Evolutionary conservation across 768 basidiomycete genomes (phyloP).

Genomic region (Tephrocybe sp.): DNA sequence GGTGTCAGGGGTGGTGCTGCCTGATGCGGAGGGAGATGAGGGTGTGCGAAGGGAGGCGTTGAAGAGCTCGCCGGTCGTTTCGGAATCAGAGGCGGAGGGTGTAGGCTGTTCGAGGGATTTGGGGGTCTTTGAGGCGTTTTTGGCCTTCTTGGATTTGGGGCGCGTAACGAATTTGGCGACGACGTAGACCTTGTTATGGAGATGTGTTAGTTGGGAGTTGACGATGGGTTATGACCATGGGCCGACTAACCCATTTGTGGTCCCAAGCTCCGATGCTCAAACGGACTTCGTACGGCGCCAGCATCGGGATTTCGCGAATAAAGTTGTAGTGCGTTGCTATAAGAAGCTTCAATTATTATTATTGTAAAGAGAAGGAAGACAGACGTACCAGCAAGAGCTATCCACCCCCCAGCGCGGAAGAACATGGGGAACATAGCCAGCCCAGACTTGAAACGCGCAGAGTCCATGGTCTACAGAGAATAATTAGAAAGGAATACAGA

Average conservation of each 20-base stretch:
- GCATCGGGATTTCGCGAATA: conserved; percentile 68
- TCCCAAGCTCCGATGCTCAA: conserved; percentile 65
- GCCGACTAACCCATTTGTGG: conserved; percentile 61
- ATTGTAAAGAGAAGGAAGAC: conserved; percentile 23
- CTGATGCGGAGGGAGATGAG: conserved; percentile 23
- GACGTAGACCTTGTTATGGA: conserved; percentile 63
- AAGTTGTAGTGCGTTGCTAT: conserved; percentile 69
- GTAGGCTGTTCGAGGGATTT: conserved; percentile 14
- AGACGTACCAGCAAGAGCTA: conserved; percentile 54
- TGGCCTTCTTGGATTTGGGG: conserved; percentile 37
- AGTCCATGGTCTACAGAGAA: conserved; percentile 38
- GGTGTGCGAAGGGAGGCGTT: conserved; percentile 35
- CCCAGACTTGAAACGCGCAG: conserved; percentile 47
- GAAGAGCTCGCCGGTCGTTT: conserved; percentile 17
- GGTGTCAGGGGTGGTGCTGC: conserved; percentile 22
- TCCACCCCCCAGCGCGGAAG: conserved; percentile 59
- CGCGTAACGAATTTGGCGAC: conserved; percentile 64
- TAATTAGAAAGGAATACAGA: neutral
- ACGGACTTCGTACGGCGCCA: conserved; percentile 62
- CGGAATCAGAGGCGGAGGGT: conserved; percentile 2
- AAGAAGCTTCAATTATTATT: neutral
- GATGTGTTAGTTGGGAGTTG: neutral
- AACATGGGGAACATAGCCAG: conserved; percentile 56
- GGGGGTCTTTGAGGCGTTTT: conserved; percentile 9
- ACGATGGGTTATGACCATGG: neutral